Percentiles rank a stretch among this genome's conserved stretches.
These are phyloP conservation scores for Cladosporium sp. DNA, from an alignment of 2,329 filamentous ascomycete genomes.

Conservation along the genomic window DNA sequence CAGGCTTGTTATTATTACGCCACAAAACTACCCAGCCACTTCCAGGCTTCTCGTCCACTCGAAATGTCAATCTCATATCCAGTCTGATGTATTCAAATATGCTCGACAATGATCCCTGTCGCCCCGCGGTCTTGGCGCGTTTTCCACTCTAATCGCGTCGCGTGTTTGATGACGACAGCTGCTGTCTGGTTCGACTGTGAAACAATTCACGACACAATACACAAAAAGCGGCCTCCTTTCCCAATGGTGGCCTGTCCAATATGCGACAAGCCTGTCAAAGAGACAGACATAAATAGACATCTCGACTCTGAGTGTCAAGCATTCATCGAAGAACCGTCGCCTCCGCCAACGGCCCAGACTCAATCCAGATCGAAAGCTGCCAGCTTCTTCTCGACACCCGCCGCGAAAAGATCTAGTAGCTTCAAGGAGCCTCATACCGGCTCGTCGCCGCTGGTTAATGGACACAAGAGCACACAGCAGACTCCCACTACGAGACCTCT, in stretches of 20 bases:
- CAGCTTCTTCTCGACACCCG: conserved; percentile 58
- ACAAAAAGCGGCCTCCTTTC: not conserved
- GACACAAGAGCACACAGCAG: conserved; percentile 25
- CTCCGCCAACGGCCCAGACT: conserved; percentile 34
- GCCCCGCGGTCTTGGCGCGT: not conserved
- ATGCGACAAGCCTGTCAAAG: conserved; percentile 46
- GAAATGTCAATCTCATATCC: not conserved
- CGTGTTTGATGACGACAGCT: conserved; percentile 6
- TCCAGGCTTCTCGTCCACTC: too few species aligned
- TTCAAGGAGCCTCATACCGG: conserved; percentile 30
- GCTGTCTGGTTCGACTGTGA: not conserved
- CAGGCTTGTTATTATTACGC: not conserved
- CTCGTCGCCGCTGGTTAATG: conserved; percentile 25
- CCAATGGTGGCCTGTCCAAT: conserved; percentile 33
- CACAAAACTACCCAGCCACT: not conserved
- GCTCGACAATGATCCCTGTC: too few species aligned
- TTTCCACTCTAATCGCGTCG: not conserved
- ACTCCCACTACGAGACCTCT: conserved; percentile 21
- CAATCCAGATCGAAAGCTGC: conserved; percentile 40
- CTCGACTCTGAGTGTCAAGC: conserved; percentile 79
- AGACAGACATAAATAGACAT: conserved; percentile 80
- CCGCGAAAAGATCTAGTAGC: conserved; percentile 43
- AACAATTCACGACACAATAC: not conserved
- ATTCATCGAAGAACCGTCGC: conserved; percentile 59
- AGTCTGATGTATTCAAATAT: too few species aligned